phyloP scores from a whole-genome alignment of 345 rosid species.

The Passiflora organensis region DNA sequence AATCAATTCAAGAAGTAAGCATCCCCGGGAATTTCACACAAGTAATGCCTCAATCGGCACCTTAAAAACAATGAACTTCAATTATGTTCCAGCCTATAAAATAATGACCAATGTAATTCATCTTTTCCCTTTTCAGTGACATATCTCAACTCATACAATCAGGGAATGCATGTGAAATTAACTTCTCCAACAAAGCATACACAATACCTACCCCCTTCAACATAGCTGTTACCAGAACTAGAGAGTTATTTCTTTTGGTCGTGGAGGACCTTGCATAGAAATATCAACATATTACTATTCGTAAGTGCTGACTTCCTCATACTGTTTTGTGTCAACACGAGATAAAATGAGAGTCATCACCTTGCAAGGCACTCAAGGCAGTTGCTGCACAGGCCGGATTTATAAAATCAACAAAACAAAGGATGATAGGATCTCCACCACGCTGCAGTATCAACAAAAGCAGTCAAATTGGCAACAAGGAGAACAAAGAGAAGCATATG shows the following conservation, averaged over 20 bases:
- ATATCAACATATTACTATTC: background rate
- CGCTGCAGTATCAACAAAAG: constrained; percentile 46
- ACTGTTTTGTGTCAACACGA: background rate
- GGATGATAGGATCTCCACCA: constrained; percentile 73
- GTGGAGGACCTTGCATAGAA: background rate
- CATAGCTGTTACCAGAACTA: too few species aligned
- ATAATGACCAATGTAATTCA: too few species aligned
- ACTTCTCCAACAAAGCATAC: too few species aligned
- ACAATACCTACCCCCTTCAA: too few species aligned
- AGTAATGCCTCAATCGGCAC: background rate
- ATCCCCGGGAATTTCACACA: constrained; percentile 1
- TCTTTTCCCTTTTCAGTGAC: too few species aligned
- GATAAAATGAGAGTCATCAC: constrained; percentile 25
- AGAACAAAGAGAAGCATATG: background rate
- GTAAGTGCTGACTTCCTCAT: background rate
- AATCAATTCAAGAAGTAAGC: constrained; percentile 14
- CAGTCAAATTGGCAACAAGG: background rate
- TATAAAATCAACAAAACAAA: constrained; percentile 82
- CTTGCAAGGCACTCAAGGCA: constrained; percentile 87
- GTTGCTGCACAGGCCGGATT: constrained; percentile 89
- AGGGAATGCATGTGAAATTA: too few species aligned
- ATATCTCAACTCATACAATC: too few species aligned
- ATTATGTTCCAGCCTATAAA: too few species aligned
- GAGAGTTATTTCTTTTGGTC: too few species aligned
- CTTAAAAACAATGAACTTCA: background rate